Base-by-base conservation (phyloP, 164 flowering plant genomes). In the Tetracentron sinense region DNA sequence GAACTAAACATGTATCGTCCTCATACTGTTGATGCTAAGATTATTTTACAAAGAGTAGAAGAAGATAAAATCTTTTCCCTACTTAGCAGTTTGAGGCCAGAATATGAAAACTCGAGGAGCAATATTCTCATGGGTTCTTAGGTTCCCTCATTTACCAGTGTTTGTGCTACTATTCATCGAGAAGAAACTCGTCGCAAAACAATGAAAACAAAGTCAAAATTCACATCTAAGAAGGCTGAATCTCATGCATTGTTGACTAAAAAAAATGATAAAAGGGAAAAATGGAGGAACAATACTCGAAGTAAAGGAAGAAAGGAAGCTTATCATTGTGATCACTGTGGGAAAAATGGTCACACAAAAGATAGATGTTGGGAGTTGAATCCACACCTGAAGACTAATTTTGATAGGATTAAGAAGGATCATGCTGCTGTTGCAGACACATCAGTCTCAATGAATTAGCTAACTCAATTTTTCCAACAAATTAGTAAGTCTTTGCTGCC, bases 11-110 rank as follows among this genome's bases (percentile, higher is more conserved):
- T 63, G 23, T 58, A 64, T 57, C 42, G 47, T 28, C 72, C 68
- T 4, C 58, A 51, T 35, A 63, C 48, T 17, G 38, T n/a, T 25
- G 49, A 69, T 69, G 44, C 42, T 0, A 63, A 50, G 15, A 57
- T 27, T n/a, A 30, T 72, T 17, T 19, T 29, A 10, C 17, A 67
- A 53, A 22, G 61, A 6, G 71, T 31, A 15, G 56, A 67, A 56
- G 47, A 67, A 55, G 75, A 72, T 48, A 58, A 58, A 4, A 33
- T 44, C 1, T 62, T 72, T 26, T 48, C 64, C 2, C 42, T 71
- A 29, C 28, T 71, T 0, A 52, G 31, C 31, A 38, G 56, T 26
- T 6, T 62, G 12, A 61, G 27, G 1, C 42, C 60, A 10, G 46
- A 63, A 6, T 62, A 30, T 58, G 68, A 72, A 31, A 27, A 53